These are phyloP conservation scores for Xylona heveae DNA, from an alignment of 495 filamentous ascomycete genomes.

Conservation along the genomic window DNA sequence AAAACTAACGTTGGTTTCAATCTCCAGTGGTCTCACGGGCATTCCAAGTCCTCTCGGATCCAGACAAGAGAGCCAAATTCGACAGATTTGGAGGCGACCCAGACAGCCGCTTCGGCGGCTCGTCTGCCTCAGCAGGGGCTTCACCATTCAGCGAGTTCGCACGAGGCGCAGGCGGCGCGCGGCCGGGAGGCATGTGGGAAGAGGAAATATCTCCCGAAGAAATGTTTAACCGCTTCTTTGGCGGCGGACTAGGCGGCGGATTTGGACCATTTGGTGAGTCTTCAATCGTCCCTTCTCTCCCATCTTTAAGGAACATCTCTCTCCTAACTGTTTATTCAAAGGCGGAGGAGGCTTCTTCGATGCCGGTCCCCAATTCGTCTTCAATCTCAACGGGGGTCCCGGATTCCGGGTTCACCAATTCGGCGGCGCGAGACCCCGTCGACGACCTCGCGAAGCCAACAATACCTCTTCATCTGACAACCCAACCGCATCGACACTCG, in stretches of 20 bases:
- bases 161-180: slow-evolving; percentile 20
- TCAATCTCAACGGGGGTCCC: slow-evolving; percentile 71
- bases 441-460: slow-evolving; percentile 46
- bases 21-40: slow-evolving; percentile 67
- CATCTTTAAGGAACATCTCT: neutral
- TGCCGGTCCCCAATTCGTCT: slow-evolving; percentile 68
- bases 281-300: neutral
- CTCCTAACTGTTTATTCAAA: slow-evolving; percentile 3
- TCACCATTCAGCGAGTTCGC: slow-evolving; percentile 24
- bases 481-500: slow-evolving; percentile 20
- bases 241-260: slow-evolving; percentile 38
- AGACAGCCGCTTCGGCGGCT: slow-evolving; percentile 57
- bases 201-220: slow-evolving; percentile 94
- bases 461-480: slow-evolving; percentile 21
- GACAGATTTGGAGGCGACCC: slow-evolving; percentile 84
- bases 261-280: slow-evolving; percentile 44
- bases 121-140: slow-evolving; percentile 7
- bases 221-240: slow-evolving; percentile 89
- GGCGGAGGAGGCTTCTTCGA: slow-evolving; percentile 32
- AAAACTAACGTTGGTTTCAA: slow-evolving; percentile 1
- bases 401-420: slow-evolving; percentile 77
- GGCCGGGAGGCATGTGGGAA: slow-evolving; percentile 40
- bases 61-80: slow-evolving; percentile 72
- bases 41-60: slow-evolving; percentile 81
- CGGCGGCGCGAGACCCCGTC: slow-evolving; percentile 42